A percentile compares a stretch with the other conserved stretches of the same genome.
Conservation (phyloP, 2,329 filamentous ascomycete genomes). For the Calonectria naviculata region DNA sequence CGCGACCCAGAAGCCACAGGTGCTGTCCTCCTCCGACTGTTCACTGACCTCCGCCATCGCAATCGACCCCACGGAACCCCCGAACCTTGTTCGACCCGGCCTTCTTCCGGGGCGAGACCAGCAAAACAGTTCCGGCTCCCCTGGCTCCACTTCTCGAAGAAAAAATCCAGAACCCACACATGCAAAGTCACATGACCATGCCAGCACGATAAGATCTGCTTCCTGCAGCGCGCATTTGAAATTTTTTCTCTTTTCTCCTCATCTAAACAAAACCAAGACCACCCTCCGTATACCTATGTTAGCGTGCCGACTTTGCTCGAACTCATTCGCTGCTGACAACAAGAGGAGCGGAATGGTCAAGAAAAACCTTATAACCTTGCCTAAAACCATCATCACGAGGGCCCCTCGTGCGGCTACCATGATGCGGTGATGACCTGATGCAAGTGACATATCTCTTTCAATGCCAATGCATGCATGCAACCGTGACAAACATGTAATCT, state of each 20-base stretch:
- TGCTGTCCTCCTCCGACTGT: not conserved
- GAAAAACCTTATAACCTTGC: slow-evolving; percentile 67
- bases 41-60: not conserved
- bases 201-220: slow-evolving; percentile 29
- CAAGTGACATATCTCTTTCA: slow-evolving; percentile 63
- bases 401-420: slow-evolving; percentile 72
- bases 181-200: slow-evolving; percentile 37
- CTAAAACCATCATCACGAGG: slow-evolving; percentile 78
- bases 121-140: slow-evolving; percentile 10
- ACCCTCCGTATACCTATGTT: slow-evolving; percentile 54
- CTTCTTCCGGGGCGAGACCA: slow-evolving; percentile 1
- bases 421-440: slow-evolving; percentile 76
- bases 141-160: not conserved
- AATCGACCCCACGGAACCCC: slow-evolving; percentile 1
- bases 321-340: slow-evolving; percentile 52
- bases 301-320: slow-evolving; percentile 46
- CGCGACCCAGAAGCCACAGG: not conserved
- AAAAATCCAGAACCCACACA: not conserved
- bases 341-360: slow-evolving; percentile 66
- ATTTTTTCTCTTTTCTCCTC: slow-evolving; percentile 40
- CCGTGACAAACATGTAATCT: slow-evolving; percentile 7
- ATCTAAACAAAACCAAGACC: slow-evolving; percentile 57
- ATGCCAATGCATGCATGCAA: not conserved
- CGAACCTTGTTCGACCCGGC: slow-evolving; percentile 2
- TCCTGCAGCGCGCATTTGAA: slow-evolving; percentile 16